Evolutionary conservation across 1,139 yeast species (phyloP).

Genomic region (Kluyveromyces marxianus): DNA sequence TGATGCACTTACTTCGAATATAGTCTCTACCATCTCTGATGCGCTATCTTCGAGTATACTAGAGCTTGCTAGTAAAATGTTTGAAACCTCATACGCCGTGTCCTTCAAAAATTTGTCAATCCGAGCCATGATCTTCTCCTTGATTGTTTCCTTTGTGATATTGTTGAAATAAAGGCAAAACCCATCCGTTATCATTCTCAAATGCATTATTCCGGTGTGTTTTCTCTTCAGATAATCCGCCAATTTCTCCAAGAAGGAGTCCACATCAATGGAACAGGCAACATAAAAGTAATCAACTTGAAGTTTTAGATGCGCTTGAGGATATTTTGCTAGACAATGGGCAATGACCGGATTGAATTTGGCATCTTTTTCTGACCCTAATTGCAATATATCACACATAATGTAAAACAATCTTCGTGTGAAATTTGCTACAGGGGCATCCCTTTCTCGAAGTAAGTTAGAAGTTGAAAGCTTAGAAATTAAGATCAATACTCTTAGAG

Average conservation of each 20-base stretch:
- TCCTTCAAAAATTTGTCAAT: slow-evolving; percentile 21
- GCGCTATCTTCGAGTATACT: slow-evolving; percentile 24
- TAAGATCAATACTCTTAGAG: slow-evolving; percentile 20
- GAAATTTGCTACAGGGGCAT: slow-evolving; percentile 20
- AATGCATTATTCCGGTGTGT: slow-evolving; percentile 15
- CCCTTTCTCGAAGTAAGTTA: slow-evolving; percentile 16
- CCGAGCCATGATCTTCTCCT: slow-evolving; percentile 15
- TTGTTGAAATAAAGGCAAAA: slow-evolving; percentile 26
- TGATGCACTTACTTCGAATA: slow-evolving; percentile 4
- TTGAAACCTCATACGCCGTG: slow-evolving; percentile 22
- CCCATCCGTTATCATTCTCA: slow-evolving; percentile 27
- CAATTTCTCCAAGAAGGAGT: slow-evolving; percentile 18
- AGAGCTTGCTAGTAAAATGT: slow-evolving; percentile 20
- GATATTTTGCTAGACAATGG: slow-evolving; percentile 19
- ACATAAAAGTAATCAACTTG: slow-evolving; percentile 29
- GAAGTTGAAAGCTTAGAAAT: slow-evolving; percentile 24
- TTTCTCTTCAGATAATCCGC: slow-evolving; percentile 7
- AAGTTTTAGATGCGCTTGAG: slow-evolving; percentile 16
- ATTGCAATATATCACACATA: slow-evolving; percentile 10
- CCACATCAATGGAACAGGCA: slow-evolving; percentile 20
- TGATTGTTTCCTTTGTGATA: slow-evolving; percentile 16
- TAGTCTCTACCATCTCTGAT: slow-evolving; percentile 16
- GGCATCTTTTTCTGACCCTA: slow-evolving; percentile 10
- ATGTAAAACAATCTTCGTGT: slow-evolving; percentile 22
- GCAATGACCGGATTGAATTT: slow-evolving; percentile 18